Evolutionary conservation across 164 flowering plant genomes (phyloP).

Genomic region (Annona squamosa): DNA sequence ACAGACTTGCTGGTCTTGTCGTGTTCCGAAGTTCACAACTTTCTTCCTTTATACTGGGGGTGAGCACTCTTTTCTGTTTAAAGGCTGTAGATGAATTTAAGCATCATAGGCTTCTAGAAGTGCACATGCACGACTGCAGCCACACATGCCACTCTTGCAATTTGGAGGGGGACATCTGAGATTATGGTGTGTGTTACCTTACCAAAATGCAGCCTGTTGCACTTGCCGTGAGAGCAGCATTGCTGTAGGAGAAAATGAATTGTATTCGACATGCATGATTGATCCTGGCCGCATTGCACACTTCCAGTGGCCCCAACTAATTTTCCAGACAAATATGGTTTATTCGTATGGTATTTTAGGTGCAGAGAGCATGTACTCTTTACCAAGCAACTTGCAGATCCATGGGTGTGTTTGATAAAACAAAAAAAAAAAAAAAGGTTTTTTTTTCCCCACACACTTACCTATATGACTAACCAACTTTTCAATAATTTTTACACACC

Average conservation of each 20-base stretch:
- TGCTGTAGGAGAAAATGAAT: not conserved
- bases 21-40: conserved; percentile 65
- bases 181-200: not conserved
- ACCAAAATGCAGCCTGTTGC: not conserved
- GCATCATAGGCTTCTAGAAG: not conserved
- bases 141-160: not conserved
- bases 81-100: not conserved
- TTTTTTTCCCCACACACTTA: too few species aligned
- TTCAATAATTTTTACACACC: too few species aligned
- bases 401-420: too few species aligned
- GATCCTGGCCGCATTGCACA: not conserved
- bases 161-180: not conserved
- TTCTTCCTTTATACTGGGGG: conserved; percentile 78
- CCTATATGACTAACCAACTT: too few species aligned
- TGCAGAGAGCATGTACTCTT: too few species aligned
- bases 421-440: too few species aligned
- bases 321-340: too few species aligned
- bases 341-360: too few species aligned
- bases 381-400: too few species aligned
- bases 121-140: not conserved
- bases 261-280: not conserved
- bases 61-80: conserved; percentile 24
- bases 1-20: conserved; percentile 34
- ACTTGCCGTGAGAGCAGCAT: not conserved
- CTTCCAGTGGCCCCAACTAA: not conserved